These are phyloP conservation scores for Trichoderma oligosporum DNA, from an alignment of 2,329 filamentous ascomycete species.

Conservation along the genomic window DNA sequence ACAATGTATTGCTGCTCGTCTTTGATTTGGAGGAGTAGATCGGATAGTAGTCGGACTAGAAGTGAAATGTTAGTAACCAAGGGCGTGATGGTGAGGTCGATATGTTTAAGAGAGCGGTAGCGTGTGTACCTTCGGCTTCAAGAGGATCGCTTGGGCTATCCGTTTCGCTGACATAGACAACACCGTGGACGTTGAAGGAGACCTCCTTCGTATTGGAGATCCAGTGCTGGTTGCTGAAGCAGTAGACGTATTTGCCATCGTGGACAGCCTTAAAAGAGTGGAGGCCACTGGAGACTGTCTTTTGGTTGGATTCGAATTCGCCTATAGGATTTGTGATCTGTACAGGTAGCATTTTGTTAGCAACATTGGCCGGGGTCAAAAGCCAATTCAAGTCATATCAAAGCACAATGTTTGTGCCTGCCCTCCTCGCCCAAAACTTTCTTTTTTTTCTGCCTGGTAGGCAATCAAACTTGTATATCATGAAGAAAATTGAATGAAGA, in stretches of 20 bases:
- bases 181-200: conserved; percentile 97
- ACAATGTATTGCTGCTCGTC: conserved; percentile 98
- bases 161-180: conserved; percentile 90
- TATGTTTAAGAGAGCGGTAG: background rate
- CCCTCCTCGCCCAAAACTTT: no score
- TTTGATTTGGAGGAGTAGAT: conserved; percentile 86
- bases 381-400: background rate
- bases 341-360: conserved; percentile 9
- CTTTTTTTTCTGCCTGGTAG: conserved; percentile 14
- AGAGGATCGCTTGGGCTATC: conserved; percentile 83
- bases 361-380: background rate
- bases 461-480: background rate
- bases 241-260: conserved; percentile 92
- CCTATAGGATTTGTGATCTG: conserved; percentile 75
- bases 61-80: background rate
- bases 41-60: conserved; percentile 74
- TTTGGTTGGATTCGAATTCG: conserved; percentile 75
- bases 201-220: conserved; percentile 95
- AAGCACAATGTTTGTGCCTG: no score
- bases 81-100: conserved; percentile 21
- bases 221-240: conserved; percentile 99
- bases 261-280: conserved; percentile 81
- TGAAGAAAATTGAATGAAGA: background rate
- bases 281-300: conserved; percentile 81
- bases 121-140: conserved; percentile 77